Conservation (phyloP, 805 yeast genomes). For the Starmerella scarabaei region DNA sequence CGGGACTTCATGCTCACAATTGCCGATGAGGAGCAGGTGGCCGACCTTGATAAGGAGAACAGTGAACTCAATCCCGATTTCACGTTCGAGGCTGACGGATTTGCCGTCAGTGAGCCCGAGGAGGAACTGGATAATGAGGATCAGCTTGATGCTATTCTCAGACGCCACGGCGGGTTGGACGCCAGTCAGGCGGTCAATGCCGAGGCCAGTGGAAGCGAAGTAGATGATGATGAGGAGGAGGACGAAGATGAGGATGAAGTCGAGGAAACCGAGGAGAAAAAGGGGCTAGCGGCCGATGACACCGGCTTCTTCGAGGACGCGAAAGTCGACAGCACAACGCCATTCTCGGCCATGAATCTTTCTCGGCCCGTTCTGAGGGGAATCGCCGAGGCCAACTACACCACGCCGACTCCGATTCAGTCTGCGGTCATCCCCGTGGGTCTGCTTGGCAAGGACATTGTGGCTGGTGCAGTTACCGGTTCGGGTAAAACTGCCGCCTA, state of each 20-base stretch:
- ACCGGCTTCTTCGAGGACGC: conserved; percentile 28
- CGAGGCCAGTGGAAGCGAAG: conserved; percentile 21
- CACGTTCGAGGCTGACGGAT: conserved; percentile 50
- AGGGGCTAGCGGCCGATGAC: conserved; percentile 25
- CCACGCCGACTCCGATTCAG: conserved; percentile 90
- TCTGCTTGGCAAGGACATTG: conserved; percentile 83
- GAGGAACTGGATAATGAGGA: conserved; percentile 48
- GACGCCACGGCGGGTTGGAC: conserved; percentile 69
- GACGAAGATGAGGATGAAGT: conserved; percentile 20
- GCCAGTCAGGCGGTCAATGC: conserved; percentile 17
- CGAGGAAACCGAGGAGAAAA: conserved; percentile 27
- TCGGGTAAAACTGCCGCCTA: conserved; percentile 99
- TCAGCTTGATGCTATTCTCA: conserved; percentile 64
- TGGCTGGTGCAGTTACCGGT: conserved; percentile 99
- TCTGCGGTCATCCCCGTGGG: conserved; percentile 89
- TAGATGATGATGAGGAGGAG: conserved; percentile 16
- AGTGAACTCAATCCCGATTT: conserved; percentile 60
- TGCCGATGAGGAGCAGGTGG: conserved; percentile 19
- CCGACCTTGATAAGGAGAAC: conserved; percentile 20
- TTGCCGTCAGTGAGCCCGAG: conserved; percentile 29
- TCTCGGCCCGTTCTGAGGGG: conserved; percentile 88
- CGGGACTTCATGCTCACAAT: conserved; percentile 21
- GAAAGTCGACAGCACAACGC: conserved; percentile 30
- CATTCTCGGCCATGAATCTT: conserved; percentile 64
- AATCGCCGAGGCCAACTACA: conserved; percentile 63